Evolutionary conservation across 2,329 filamentous ascomycete species (phyloP), one percentile per base, ranked within the genome.

Genomic region (Dryadomyces quercus-mongolicae): DNA sequence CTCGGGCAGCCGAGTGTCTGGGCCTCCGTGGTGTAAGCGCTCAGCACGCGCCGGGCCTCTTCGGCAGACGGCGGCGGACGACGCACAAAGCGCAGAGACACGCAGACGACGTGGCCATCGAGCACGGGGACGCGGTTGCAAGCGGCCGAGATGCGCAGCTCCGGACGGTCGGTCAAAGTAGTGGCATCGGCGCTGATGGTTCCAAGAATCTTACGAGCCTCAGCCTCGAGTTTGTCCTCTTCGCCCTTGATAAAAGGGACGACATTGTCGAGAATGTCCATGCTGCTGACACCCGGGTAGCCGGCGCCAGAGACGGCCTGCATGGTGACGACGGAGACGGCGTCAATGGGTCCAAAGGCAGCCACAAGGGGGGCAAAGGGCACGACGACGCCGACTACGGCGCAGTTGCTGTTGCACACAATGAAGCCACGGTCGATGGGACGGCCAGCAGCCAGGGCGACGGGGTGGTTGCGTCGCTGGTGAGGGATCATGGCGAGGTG

Each of bases 341-440:
- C 69, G 58, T 88, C 85, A 61, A 95, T 86, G 63, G 85, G 83
- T 47, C 92, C 93, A 64, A 97, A 95, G 62, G 81, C 83, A 52
- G 84, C 81, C 68, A 95, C 87, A 40, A 97, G 81, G 16, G 92
- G 92, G 12, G 90, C 90, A 65, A 96, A 92, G 22, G 93, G 93
- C 59, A 95, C 94, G 57, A 96, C 92, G 56, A 97, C 82, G 49
- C 92, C 92, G 63, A 97, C 95, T 65, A 96, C 92, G 55, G 92
- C 92, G 72, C 93, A 98, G 74, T 97, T 97, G 60, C 89, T 95
- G 75, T 97, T 97, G 79, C 92, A 97, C 57, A 96, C 89, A 42
- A 97, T 74, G 74, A 97, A 95, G 22, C 93, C 93, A 71, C 87
- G 90, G 58, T 85, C 74, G 47, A 95, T 76, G 40, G 74, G 73